These are phyloP conservation scores for Zelopaecilomyces penicillatus DNA, from an alignment of 2,329 filamentous ascomycete genomes.

Conservation along the genomic window DNA sequence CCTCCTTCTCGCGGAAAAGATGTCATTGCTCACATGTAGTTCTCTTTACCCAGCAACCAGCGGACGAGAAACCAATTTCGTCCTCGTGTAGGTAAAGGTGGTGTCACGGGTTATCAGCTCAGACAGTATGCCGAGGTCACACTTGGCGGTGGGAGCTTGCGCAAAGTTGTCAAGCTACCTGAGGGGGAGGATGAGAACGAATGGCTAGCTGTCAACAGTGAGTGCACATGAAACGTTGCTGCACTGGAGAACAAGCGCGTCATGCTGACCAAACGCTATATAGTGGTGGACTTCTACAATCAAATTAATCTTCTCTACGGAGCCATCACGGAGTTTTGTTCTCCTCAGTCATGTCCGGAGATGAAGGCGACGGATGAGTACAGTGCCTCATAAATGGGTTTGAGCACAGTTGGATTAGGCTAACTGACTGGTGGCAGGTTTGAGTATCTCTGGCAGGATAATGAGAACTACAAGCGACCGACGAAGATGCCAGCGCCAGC, in stretches of 20 bases:
- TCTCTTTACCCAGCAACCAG: constrained; percentile 56
- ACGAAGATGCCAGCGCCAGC: constrained; percentile 97
- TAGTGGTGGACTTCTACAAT: constrained; percentile 99
- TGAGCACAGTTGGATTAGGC: not conserved
- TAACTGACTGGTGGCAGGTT: constrained; percentile 48
- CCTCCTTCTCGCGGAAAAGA: not conserved
- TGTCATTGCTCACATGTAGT: not conserved
- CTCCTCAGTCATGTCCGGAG: constrained; percentile 90
- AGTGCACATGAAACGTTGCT: constrained; percentile 18
- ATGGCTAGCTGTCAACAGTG: constrained; percentile 96
- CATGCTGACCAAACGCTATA: not conserved
- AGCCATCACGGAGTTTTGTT: constrained; percentile 98
- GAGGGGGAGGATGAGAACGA: constrained; percentile 97
- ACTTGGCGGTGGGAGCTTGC: constrained; percentile 83
- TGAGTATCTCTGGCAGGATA: constrained; percentile 98
- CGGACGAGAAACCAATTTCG: constrained; percentile 87
- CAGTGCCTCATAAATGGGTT: constrained; percentile 16
- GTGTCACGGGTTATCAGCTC: constrained; percentile 79
- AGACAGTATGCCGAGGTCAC: constrained; percentile 98
- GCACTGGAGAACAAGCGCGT: not conserved
- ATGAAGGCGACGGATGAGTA: constrained; percentile 99
- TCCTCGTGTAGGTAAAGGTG: constrained; percentile 79
- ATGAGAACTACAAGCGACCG: constrained; percentile 83
- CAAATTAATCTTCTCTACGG: constrained; percentile 99
- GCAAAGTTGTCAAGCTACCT: constrained; percentile 92